Base-by-base conservation (phyloP, 305 asterid genomes). In the Ajuga reptans region DNA sequence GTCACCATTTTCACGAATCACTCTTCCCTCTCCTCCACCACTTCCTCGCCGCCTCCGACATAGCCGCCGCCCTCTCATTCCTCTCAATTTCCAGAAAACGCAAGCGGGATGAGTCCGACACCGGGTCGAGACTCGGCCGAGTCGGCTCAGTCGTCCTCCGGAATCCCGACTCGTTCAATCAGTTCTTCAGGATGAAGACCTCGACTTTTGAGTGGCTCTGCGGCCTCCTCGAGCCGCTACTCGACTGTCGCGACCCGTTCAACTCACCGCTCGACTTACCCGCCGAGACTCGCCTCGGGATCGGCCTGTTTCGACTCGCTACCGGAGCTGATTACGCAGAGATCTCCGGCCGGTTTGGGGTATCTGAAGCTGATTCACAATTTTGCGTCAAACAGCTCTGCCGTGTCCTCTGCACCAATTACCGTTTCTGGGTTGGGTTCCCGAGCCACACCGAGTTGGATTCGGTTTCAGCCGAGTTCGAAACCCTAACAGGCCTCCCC, bases 191-290 rank as follows among this genome's bases (percentile, higher is more conserved):
- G 61, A 89, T 91, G 91, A 85, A 78, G 18, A 18, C 82, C 0
- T 79, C 93, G 9, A 84, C 90, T 0, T 91, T 91, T 53, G 97
- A 89, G 69, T 89, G 97, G 97, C 90, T 91, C 1, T 85, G 92
- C 56, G 87, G 97, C 6, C 83, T 89, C n/a, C 85, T 91, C 7
- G 97, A 91, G 29, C 97, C 97, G 34, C 68, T 91, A 2, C 90
- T 91, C 57, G 97, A 91, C 41, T 87, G 95, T 63, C 95, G 95
- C 41, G 97, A 91, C 85, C 97, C 97, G 75, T 83, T 80, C 3
- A 80, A 72, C 43, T 76, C 89, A 3, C 95, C 93, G 0, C 85
- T 89, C 50, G 65, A 78, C 64, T 75, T 91, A 1, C 60, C 90
- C 5, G 87, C 84, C 3, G 92, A 87, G 64, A 57, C 82, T 10